phyloP scores from a whole-genome alignment of 768 basidiomycete genomes.

The Infundibulicybe gibba region DNA sequence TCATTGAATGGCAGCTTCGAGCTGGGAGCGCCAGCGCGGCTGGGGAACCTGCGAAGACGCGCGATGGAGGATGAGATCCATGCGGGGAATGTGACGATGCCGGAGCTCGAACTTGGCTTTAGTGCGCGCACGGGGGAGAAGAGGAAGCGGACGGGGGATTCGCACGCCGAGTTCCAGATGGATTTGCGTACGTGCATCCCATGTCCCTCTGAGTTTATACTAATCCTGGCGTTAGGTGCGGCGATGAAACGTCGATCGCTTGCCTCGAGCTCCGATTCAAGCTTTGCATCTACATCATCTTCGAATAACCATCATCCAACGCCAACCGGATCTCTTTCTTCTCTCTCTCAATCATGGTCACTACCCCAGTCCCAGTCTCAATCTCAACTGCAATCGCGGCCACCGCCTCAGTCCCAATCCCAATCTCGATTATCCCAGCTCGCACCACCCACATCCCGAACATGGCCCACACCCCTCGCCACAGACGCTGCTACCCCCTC shows the following conservation, averaged over 20 bases:
- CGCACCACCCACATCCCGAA: conserved; percentile 4
- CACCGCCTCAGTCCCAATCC: background rate
- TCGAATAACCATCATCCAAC: background rate
- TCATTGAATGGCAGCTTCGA: no score
- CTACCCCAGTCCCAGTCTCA: conserved; percentile 3
- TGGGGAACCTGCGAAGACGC: no score
- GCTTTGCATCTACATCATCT: conserved; percentile 16
- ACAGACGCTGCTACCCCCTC: conserved; percentile 58
- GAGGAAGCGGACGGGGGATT: conserved; percentile 30
- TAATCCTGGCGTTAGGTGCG: conserved; percentile 13
- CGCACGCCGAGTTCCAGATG: conserved; percentile 19
- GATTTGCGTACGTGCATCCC: conserved; percentile 26
- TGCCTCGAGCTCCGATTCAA: conserved; percentile 22
- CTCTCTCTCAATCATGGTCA: conserved; percentile 8
- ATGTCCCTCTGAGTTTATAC: background rate
- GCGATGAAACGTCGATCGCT: conserved; percentile 35
- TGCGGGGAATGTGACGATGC: no score
- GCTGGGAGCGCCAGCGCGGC: no score
- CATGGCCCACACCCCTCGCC: conserved; percentile 19
- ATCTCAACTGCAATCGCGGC: conserved; percentile 6
- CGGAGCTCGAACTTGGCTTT: no score
- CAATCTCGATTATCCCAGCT: conserved; percentile 6
- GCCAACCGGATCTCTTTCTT: conserved; percentile 7
- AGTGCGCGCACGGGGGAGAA: conserved; percentile 22
- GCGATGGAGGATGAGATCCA: no score